phyloP scores from a whole-genome alignment of 345 rosid species.

The Gossypium raimondii region DNA sequence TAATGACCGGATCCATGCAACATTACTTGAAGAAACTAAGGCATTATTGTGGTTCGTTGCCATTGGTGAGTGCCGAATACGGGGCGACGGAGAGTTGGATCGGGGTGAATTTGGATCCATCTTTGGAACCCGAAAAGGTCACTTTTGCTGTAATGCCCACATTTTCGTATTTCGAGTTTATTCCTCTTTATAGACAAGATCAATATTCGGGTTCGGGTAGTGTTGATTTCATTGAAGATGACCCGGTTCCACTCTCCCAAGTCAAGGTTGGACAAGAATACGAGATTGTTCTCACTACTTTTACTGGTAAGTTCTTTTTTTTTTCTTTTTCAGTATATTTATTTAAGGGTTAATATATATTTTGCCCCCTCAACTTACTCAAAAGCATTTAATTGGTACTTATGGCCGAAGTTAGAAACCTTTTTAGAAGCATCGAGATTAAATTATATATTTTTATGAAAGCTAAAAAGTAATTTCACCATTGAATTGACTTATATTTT shows the following conservation, averaged over 20 bases:
- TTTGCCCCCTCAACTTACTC: neutral
- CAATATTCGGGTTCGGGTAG: conserved; percentile 23
- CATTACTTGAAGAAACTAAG: conserved; percentile 67
- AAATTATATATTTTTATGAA: too few relatives aligned
- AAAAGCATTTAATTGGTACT: too few relatives aligned
- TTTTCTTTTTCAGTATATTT: neutral
- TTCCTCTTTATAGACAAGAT: conserved; percentile 59
- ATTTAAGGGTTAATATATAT: neutral
- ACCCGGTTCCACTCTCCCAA: conserved; percentile 70
- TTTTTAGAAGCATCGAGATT: too few relatives aligned
- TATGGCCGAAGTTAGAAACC: too few relatives aligned
- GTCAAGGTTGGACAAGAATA: conserved; percentile 75
- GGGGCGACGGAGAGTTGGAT: conserved; percentile 98
- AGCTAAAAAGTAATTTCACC: too few relatives aligned
- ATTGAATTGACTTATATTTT: too few relatives aligned
- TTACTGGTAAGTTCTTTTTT: conserved; percentile 54
- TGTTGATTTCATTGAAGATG: conserved; percentile 70
- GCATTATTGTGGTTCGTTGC: conserved; percentile 64
- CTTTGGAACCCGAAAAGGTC: conserved; percentile 61
- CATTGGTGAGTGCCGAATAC: conserved; percentile 81
- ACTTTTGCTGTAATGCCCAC: conserved; percentile 82
- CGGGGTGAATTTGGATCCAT: conserved; percentile 82
- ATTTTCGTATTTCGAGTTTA: conserved; percentile 86
- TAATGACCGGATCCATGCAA: conserved; percentile 95
- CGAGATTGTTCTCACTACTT: conserved; percentile 88